These are phyloP conservation scores for Microdochium paspali DNA, from an alignment of 2,329 filamentous ascomycete genomes.

Conservation along the genomic window DNA sequence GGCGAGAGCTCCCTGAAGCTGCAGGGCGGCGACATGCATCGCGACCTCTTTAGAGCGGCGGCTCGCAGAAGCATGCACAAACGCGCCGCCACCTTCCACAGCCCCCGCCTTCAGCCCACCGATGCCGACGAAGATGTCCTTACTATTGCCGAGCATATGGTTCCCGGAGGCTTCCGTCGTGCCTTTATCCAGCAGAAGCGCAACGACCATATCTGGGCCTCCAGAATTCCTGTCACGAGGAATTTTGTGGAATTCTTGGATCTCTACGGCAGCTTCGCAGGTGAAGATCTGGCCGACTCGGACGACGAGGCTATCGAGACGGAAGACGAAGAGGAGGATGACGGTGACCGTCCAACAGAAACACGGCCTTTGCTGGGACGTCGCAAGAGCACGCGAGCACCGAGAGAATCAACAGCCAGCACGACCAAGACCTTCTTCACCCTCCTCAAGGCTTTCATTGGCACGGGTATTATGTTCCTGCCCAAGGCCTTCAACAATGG, in stretches of 20 bases:
- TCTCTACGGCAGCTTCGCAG: slow-evolving; percentile 68
- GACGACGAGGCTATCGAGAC: slow-evolving; percentile 51
- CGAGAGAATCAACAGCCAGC: slow-evolving; percentile 50
- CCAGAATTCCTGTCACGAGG: slow-evolving; percentile 47
- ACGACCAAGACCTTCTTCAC: slow-evolving; percentile 72
- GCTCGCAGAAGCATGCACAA: slow-evolving; percentile 40
- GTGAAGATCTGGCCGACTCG: slow-evolving; percentile 54
- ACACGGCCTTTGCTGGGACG: slow-evolving; percentile 50
- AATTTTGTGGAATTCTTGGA: slow-evolving; percentile 71
- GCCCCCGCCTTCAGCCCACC: slow-evolving; percentile 30
- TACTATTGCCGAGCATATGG: slow-evolving; percentile 20
- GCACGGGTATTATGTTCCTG: slow-evolving; percentile 74
- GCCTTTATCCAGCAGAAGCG: slow-evolving; percentile 30
- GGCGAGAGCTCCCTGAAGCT: slow-evolving; percentile 59
- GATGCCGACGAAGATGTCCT: slow-evolving; percentile 16
- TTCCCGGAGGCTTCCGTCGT: slow-evolving; percentile 40
- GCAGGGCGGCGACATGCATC: slow-evolving; percentile 70
- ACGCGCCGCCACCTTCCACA: slow-evolving; percentile 60
- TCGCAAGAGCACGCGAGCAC: slow-evolving; percentile 38
- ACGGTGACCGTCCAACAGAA: slow-evolving; percentile 33
- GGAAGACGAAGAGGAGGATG: slow-evolving; percentile 37
- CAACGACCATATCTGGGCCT: slow-evolving; percentile 23
- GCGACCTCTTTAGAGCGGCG: slow-evolving; percentile 67
- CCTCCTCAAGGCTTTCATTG: slow-evolving; percentile 68
- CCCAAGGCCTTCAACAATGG: slow-evolving; percentile 70